Base-by-base conservation (phyloP, 2,329 filamentous ascomycete genomes). In the Phaeosphaeria sp. region DNA sequence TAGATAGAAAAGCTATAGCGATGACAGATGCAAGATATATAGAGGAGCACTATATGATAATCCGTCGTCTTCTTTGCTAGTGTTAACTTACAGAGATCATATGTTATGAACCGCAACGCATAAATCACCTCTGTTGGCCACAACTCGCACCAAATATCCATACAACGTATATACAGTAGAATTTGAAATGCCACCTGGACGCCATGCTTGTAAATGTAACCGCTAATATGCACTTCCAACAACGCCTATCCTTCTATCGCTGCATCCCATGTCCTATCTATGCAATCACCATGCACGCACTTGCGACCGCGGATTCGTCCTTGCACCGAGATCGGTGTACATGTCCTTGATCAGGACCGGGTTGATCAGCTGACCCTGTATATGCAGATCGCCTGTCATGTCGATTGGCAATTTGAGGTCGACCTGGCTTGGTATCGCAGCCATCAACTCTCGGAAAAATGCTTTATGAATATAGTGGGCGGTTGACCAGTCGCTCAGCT, bases 391-490 rank as follows among this genome's bases (percentile, higher is more conserved):
- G 13, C 57, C 53, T 17, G 49, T 17, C 1, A 53, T 30, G 8
- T 62, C 57, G 11, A 49, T 17, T 3, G 64, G 62, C 8, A 73
- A 51, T 25, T 64, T 68, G 1, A 70, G 52, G 13, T 61, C 40
- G 7, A 72, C 48, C 17, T 60, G 49, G 5, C 55, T 51, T 0
- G 72, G 72, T 47, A 73, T 56, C 0, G 63, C 61, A 1, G 60
- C 63, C 1, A 73, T 48, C 1, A 73, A 46, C 45, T 73, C 65
- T 3, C 71, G 45, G 42, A 74, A 74, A 39, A 74, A 74, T 1
- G 71, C 68, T 15, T 69, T 70, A 51, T 72, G 68, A 18, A 74
- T 55, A 50, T 66, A 74, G 18, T 69, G 69, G 6, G 66, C 61
- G 0, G 43, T 56, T 1, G 42, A 24, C 71, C 72, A 74, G 7